These are phyloP conservation scores for Balansia obtecta DNA, from an alignment of 2,329 filamentous ascomycete genomes.

Conservation along the genomic window DNA sequence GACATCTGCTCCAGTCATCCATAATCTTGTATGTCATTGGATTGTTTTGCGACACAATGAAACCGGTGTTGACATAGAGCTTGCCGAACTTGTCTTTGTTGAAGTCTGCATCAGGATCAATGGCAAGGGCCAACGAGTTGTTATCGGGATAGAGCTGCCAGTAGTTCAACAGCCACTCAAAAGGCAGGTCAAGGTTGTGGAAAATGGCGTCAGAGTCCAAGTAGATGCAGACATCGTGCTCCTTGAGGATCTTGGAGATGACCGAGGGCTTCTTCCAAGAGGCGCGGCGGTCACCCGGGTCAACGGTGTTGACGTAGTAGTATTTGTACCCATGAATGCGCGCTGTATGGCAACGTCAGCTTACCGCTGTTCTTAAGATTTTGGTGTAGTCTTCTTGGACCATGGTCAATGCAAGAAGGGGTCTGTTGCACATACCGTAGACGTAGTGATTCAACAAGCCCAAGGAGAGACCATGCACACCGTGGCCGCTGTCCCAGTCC, in stretches of 20 bases:
- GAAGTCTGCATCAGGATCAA: constrained; percentile 23
- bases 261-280: constrained; percentile 34
- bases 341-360: constrained; percentile 14
- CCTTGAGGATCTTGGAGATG: constrained; percentile 28
- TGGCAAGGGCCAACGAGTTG: constrained; percentile 29
- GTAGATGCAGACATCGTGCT: constrained; percentile 31
- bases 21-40: constrained; percentile 33
- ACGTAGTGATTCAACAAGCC: constrained; percentile 33
- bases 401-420: background rate
- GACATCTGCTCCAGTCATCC: constrained; percentile 33
- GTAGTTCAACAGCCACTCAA: constrained; percentile 36
- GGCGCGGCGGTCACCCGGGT: constrained; percentile 27
- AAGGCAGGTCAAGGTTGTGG: constrained; percentile 28
- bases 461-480: constrained; percentile 24
- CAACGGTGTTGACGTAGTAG: constrained; percentile 28
- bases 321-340: constrained; percentile 35
- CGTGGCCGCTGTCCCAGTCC: constrained; percentile 21
- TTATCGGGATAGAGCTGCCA: constrained; percentile 27
- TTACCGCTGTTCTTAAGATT: background rate
- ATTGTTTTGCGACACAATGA: constrained; percentile 41
- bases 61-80: constrained; percentile 37
- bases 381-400: no score
- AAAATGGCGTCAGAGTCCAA: constrained; percentile 34
- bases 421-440: constrained; percentile 21
- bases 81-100: constrained; percentile 29